phyloP scores from a whole-genome alignment of 257 asterid species.

The Osmanthus fragrans region DNA sequence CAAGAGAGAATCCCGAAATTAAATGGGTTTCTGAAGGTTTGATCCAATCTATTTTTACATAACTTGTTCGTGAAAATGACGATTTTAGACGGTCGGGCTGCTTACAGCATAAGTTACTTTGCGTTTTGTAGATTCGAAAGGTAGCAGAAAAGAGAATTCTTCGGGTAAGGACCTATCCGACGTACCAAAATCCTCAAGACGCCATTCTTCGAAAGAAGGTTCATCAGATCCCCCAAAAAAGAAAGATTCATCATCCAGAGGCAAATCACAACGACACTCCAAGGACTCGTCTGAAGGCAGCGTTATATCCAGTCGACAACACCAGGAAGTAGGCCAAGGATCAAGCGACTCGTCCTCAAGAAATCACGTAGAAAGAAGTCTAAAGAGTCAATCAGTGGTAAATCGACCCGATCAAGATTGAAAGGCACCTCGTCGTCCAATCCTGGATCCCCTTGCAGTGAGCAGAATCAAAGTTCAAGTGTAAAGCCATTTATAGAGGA shows the following conservation, averaged over 20 bases:
- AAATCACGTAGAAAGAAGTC: constrained; percentile 57
- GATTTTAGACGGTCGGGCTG: constrained; percentile 23
- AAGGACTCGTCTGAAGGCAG: constrained; percentile 49
- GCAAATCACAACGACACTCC: constrained; percentile 42
- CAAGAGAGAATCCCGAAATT: constrained; percentile 54
- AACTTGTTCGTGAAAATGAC: no score
- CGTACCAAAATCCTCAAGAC: constrained; percentile 45
- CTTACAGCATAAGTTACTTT: background rate
- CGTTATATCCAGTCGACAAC: constrained; percentile 28
- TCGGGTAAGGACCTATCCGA: constrained; percentile 37
- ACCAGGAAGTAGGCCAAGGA: constrained; percentile 21
- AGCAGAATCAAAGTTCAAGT: constrained; percentile 17
- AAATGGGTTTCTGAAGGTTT: constrained; percentile 91
- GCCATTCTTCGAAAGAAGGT: constrained; percentile 29
- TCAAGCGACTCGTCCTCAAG: constrained; percentile 25
- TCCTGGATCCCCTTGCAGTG: constrained; percentile 19
- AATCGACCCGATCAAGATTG: constrained; percentile 40
- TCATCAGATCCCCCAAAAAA: constrained; percentile 39
- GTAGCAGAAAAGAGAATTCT: constrained; percentile 27
- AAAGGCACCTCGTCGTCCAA: constrained; percentile 23
- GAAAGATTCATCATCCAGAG: constrained; percentile 44
- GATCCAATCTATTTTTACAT: background rate
- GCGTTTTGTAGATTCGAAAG: constrained; percentile 35
- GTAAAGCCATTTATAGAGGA: constrained; percentile 26
- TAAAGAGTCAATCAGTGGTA: constrained; percentile 34